Percentiles rank a stretch among this genome's conserved stretches.
Evolutionary conservation across 768 basidiomycete genomes (phyloP).

Genomic region (Rhodotorula sphaerocarpa): DNA sequence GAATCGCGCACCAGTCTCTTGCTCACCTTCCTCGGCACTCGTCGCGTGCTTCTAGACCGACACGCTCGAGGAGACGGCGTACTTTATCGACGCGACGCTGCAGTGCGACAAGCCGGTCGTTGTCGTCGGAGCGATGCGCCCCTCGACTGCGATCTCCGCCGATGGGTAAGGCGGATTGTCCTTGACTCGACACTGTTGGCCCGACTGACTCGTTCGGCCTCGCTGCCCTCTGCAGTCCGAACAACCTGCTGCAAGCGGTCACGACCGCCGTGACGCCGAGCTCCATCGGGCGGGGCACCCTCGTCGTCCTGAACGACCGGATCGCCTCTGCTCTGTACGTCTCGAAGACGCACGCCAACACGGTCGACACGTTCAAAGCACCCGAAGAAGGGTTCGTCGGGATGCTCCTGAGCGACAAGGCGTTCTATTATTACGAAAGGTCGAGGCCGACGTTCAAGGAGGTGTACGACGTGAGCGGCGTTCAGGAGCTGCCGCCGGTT

Average conservation of each 20-base stretch:
- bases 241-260: slow-evolving; percentile 41
- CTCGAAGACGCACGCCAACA: slow-evolving; percentile 36
- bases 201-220: background rate
- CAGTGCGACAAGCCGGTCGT: slow-evolving; percentile 41
- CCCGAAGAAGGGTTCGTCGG: slow-evolving; percentile 42
- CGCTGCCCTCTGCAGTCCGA: slow-evolving; percentile 36
- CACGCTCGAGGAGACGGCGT: slow-evolving; percentile 42
- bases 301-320: slow-evolving; percentile 43
- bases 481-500: slow-evolving; percentile 29
- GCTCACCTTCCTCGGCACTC: too few species aligned
- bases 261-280: slow-evolving; percentile 29
- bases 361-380: slow-evolving; percentile 42
- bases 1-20: background rate
- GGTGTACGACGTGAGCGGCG: slow-evolving; percentile 25
- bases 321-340: slow-evolving; percentile 42
- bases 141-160: slow-evolving; percentile 40
- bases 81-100: slow-evolving; percentile 42
- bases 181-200: background rate
- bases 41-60: slow-evolving; percentile 22
- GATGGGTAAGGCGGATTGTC: background rate
- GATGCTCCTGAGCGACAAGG: slow-evolving; percentile 28
- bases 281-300: slow-evolving; percentile 31
- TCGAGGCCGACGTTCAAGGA: slow-evolving; percentile 38
- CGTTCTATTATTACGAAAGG: slow-evolving; percentile 31
- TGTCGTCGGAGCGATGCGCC: slow-evolving; percentile 43